These are phyloP conservation scores for Cordyceps farinosa DNA, from an alignment of 2,329 filamentous ascomycete genomes.

Conservation along the genomic window DNA sequence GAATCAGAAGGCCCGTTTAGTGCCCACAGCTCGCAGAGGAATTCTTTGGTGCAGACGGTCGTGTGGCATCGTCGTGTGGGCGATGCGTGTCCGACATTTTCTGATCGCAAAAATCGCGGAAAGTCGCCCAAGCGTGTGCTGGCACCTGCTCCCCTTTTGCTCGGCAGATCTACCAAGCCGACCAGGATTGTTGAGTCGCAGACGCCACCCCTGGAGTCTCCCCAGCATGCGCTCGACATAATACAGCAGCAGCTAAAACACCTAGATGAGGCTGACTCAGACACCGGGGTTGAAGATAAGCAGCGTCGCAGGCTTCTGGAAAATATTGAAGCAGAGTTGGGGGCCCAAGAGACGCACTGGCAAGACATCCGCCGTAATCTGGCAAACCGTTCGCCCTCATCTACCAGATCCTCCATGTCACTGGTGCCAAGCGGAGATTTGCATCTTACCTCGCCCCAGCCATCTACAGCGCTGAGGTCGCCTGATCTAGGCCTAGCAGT, in stretches of 20 bases:
- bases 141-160: conserved; percentile 53
- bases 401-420: conserved; percentile 9
- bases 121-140: conserved; percentile 47
- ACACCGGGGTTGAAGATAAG: conserved; percentile 36
- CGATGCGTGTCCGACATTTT: conserved; percentile 57
- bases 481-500: conserved; percentile 6
- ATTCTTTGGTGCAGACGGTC: conserved; percentile 16
- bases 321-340: conserved; percentile 61
- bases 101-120: conserved; percentile 44
- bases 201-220: conserved; percentile 51
- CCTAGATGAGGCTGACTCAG: conserved; percentile 41
- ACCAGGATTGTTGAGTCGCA: conserved; percentile 46
- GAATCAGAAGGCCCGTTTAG: conserved; percentile 20
- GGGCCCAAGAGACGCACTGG: conserved; percentile 57
- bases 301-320: conserved; percentile 50
- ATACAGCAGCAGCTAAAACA: conserved; percentile 52
- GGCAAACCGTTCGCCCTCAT: conserved; percentile 42
- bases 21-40: conserved; percentile 1
- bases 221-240: conserved; percentile 44
- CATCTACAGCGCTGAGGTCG: conserved; percentile 10
- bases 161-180: conserved; percentile 41
- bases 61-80: conserved; percentile 57
- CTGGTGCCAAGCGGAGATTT: conserved; percentile 14
- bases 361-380: conserved; percentile 53
- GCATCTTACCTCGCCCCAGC: conserved; percentile 9